Percentiles rank a stretch among this genome's conserved stretches.
These are phyloP conservation scores for Lyophyllum decastes DNA, from an alignment of 768 basidiomycete genomes.

Conservation along the genomic window DNA sequence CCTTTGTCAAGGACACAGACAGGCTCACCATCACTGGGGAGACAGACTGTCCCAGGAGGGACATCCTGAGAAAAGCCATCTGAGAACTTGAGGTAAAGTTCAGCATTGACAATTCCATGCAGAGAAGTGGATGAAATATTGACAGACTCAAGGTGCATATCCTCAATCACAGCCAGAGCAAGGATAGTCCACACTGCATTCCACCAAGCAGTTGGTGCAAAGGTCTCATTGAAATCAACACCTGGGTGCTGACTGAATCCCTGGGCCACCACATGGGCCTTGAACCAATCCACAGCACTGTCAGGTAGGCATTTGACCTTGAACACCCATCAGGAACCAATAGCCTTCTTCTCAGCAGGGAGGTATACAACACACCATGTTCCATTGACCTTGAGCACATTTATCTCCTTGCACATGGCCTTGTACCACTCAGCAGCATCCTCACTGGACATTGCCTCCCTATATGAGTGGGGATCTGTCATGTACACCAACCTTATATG, in stretches of 20 bases:
- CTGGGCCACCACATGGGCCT: constrained; percentile 43
- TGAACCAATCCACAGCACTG: constrained; percentile 38
- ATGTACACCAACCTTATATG: constrained; percentile 2
- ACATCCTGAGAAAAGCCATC: neutral
- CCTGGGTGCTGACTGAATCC: constrained; percentile 40
- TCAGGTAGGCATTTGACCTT: constrained; percentile 40
- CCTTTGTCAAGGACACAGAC: neutral
- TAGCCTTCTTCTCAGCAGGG: constrained; percentile 30
- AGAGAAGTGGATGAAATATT: constrained; percentile 2
- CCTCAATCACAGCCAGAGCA: constrained; percentile 23
- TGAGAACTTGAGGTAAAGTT: neutral
- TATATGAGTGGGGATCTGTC: constrained; percentile 10
- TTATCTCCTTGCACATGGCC: constrained; percentile 29
- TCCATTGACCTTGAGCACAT: constrained; percentile 23
- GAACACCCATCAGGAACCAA: constrained; percentile 41
- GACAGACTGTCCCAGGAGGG: neutral
- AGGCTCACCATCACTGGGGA: neutral
- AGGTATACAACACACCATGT: constrained; percentile 37
- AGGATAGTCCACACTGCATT: constrained; percentile 20
- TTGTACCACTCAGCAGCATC: constrained; percentile 24
- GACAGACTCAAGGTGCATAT: constrained; percentile 21
- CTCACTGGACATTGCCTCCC: constrained; percentile 20
- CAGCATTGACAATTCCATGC: neutral
- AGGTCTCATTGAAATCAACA: constrained; percentile 39
- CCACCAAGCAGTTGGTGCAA: constrained; percentile 28